Percentiles rank a stretch among this genome's conserved stretches.
phyloP scores from a whole-genome alignment of 495 filamentous ascomycete genomes.

The Aspergillus sparsus region DNA sequence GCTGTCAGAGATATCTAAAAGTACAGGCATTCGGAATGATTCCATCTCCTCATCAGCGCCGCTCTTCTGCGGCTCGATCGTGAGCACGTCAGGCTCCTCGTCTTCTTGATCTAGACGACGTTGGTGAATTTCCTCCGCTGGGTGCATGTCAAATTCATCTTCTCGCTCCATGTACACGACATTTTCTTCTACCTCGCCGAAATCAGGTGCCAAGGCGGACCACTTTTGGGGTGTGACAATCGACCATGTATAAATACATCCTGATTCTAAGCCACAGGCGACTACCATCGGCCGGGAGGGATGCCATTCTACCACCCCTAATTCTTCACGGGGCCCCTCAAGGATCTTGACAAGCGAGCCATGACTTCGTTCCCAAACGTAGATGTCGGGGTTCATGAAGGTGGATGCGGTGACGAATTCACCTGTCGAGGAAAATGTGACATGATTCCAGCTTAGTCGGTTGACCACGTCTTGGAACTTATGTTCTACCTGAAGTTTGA shows the following conservation, averaged over 20 bases:
- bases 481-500: constrained; percentile 90
- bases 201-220: constrained; percentile 95
- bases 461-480: constrained; percentile 99
- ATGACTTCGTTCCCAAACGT: constrained; percentile 94
- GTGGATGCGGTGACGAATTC: constrained; percentile 88
- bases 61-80: constrained; percentile 65
- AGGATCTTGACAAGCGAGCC: constrained; percentile 96
- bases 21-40: constrained; percentile 81
- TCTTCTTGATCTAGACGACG: constrained; percentile 86
- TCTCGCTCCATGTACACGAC: constrained; percentile 93
- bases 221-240: constrained; percentile 90
- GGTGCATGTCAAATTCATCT: constrained; percentile 98
- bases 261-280: constrained; percentile 85
- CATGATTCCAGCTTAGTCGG: constrained; percentile 90
- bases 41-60: constrained; percentile 53
- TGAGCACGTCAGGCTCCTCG: constrained; percentile 84
- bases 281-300: constrained; percentile 84
- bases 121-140: constrained; percentile 91
- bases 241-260: constrained; percentile 89
- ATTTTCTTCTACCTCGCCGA: constrained; percentile 96
- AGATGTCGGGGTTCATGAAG: constrained; percentile 96
- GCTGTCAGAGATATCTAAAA: constrained; percentile 74
- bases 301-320: constrained; percentile 96
- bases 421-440: constrained; percentile 86
- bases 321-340: constrained; percentile 91